phyloP scores from a whole-genome alignment of 257 asterid genomes.

The Capsicum rhomboideum region DNA sequence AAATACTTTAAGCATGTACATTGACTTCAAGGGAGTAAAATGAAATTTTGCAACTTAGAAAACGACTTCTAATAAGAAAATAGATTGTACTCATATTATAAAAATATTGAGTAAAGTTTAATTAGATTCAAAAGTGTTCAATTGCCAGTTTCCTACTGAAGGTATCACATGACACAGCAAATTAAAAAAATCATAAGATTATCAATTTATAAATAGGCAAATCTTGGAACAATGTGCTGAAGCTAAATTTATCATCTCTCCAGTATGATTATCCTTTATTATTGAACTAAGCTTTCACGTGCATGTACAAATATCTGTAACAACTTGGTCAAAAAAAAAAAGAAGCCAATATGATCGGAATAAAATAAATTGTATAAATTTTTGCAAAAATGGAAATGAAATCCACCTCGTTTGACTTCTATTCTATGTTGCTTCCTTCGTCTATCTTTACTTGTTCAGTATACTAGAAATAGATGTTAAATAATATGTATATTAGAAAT shows the following conservation, averaged over 20 bases:
- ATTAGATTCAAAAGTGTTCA: slow-evolving; percentile 7
- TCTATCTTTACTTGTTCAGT: no score
- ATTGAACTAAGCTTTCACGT: slow-evolving; percentile 28
- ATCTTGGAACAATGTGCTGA: slow-evolving; percentile 19
- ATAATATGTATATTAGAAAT: no score
- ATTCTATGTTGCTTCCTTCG: not conserved
- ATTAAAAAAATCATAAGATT: slow-evolving; percentile 11
- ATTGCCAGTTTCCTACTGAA: slow-evolving; percentile 24
- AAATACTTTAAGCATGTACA: not conserved
- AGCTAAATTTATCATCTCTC: slow-evolving; percentile 23
- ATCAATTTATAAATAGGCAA: not conserved
- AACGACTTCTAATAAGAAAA: not conserved
- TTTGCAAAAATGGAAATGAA: not conserved
- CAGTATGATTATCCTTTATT: slow-evolving; percentile 3
- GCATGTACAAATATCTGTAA: slow-evolving; percentile 17
- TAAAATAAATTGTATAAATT: not conserved
- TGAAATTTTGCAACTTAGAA: not conserved
- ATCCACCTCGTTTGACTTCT: slow-evolving; percentile 18
- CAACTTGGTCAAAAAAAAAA: not conserved
- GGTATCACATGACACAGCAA: slow-evolving; percentile 35
- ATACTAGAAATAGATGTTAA: no score
- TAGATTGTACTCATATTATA: not conserved
- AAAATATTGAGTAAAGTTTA: not conserved
- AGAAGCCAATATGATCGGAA: not conserved
- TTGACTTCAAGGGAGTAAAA: not conserved